Evolutionary conservation across 2,329 filamentous ascomycete species (phyloP).

Genomic region (Fusarium torreyae): DNA sequence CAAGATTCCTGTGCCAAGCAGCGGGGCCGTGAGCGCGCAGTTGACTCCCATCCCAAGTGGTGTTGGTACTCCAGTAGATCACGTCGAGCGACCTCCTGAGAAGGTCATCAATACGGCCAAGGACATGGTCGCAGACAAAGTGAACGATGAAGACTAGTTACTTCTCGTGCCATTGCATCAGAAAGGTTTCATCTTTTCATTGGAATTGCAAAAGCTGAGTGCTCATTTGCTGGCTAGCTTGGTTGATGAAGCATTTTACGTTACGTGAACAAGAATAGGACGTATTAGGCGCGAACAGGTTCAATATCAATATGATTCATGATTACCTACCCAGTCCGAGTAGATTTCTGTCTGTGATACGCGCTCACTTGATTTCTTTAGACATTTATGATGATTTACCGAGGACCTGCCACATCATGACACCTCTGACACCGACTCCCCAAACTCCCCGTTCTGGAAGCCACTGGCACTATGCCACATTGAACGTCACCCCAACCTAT

Average conservation of each 20-base stretch:
- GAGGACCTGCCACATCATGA: slow-evolving; percentile 3
- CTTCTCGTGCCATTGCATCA: neutral
- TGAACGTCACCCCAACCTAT: slow-evolving; percentile 8
- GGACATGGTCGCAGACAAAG: slow-evolving; percentile 67
- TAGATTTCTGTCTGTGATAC: slow-evolving; percentile 10
- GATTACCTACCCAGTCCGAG: slow-evolving; percentile 39
- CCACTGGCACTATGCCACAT: slow-evolving; percentile 1
- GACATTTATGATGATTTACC: slow-evolving; percentile 30
- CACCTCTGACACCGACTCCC: slow-evolving; percentile 2
- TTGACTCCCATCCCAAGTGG: slow-evolving; percentile 65
- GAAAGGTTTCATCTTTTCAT: neutral
- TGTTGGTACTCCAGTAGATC: slow-evolving; percentile 63
- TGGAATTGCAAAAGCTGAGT: slow-evolving; percentile 6
- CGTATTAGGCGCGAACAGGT: slow-evolving; percentile 19
- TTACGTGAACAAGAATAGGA: slow-evolving; percentile 11
- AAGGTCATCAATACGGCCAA: slow-evolving; percentile 66
- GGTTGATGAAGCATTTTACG: neutral
- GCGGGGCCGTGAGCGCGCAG: slow-evolving; percentile 53
- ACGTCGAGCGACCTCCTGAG: slow-evolving; percentile 61
- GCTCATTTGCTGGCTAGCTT: neutral
- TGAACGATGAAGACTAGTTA: slow-evolving; percentile 66
- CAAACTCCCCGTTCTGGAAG: slow-evolving; percentile 6
- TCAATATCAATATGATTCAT: slow-evolving; percentile 41
- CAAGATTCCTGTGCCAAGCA: slow-evolving; percentile 78
- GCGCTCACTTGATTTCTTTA: slow-evolving; percentile 21